Evolutionary conservation across 129 eudicot genomes (phyloP).

Genomic region (Flaveria sonorensis): DNA sequence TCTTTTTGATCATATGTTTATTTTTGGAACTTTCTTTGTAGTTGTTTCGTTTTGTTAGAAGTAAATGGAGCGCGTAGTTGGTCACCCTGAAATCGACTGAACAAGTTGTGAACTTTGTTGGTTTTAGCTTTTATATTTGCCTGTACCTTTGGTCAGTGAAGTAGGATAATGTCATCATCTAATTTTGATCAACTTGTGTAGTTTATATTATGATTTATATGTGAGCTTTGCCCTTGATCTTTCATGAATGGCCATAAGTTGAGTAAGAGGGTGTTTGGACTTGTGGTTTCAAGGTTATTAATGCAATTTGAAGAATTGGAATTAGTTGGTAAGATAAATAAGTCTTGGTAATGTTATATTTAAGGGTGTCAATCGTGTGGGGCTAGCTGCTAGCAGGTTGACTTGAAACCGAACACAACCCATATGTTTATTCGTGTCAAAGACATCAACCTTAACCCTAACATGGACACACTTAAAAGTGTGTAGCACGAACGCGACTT

Average conservation of each 20-base stretch:
- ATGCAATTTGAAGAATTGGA: not conserved
- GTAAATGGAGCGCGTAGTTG: too few relatives aligned
- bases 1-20: not conserved
- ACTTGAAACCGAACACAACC: too few relatives aligned
- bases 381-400: not conserved
- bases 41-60: not conserved
- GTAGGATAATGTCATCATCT: not conserved
- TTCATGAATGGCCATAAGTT: conserved; percentile 1
- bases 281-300: not conserved
- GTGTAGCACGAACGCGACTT: too few relatives aligned
- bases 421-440: too few relatives aligned
- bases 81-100: not conserved
- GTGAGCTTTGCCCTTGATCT: not conserved
- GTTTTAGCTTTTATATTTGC: not conserved
- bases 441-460: too few relatives aligned
- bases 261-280: not conserved
- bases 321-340: not conserved
- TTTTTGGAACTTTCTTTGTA: not conserved
- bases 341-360: not conserved
- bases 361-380: not conserved
- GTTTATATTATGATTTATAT: not conserved
- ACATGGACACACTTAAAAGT: too few relatives aligned
- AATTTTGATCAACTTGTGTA: not conserved
- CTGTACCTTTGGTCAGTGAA: not conserved
- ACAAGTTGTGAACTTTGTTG: not conserved